phyloP scores from a whole-genome alignment of 2,329 filamentous ascomycete genomes.

The Alternaria atra region DNA sequence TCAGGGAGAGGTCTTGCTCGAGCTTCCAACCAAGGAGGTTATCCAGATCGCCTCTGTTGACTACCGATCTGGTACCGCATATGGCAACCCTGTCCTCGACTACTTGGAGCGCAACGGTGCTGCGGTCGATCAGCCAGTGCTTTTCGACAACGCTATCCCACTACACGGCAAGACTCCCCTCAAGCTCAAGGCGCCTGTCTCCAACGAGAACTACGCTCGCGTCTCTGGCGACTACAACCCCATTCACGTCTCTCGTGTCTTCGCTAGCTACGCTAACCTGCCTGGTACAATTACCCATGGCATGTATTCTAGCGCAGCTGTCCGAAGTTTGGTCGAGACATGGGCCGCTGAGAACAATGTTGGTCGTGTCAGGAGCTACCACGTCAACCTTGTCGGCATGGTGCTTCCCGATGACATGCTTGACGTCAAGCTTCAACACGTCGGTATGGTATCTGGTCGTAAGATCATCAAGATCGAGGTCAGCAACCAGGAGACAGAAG shows the following conservation, averaged over 20 bases:
- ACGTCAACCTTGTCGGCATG: slow-evolving; percentile 97
- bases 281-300: slow-evolving; percentile 98
- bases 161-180: slow-evolving; percentile 91
- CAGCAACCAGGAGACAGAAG: slow-evolving; percentile 92
- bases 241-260: slow-evolving; percentile 97
- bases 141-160: slow-evolving; percentile 97
- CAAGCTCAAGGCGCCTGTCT: slow-evolving; percentile 87
- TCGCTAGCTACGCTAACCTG: slow-evolving; percentile 93
- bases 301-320: slow-evolving; percentile 98
- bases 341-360: slow-evolving; percentile 99
- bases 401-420: slow-evolving; percentile 96
- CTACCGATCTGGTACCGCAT: slow-evolving; percentile 88
- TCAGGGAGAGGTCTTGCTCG: slow-evolving; percentile 87
- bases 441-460: slow-evolving; percentile 96
- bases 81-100: slow-evolving; percentile 96
- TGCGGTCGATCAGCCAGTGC: slow-evolving; percentile 92
- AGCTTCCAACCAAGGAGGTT: slow-evolving; percentile 95
- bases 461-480: slow-evolving; percentile 99
- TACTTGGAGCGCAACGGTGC: slow-evolving; percentile 92
- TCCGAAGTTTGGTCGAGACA: slow-evolving; percentile 94
- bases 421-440: slow-evolving; percentile 92
- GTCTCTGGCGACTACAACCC: slow-evolving; percentile 99
- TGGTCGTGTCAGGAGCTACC: slow-evolving; percentile 95
- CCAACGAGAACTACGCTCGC: slow-evolving; percentile 96
- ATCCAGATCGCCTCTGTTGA: slow-evolving; percentile 98